phyloP scores from a whole-genome alignment of 352 stramenopile species.

The Blastocystis sp. region DNA sequence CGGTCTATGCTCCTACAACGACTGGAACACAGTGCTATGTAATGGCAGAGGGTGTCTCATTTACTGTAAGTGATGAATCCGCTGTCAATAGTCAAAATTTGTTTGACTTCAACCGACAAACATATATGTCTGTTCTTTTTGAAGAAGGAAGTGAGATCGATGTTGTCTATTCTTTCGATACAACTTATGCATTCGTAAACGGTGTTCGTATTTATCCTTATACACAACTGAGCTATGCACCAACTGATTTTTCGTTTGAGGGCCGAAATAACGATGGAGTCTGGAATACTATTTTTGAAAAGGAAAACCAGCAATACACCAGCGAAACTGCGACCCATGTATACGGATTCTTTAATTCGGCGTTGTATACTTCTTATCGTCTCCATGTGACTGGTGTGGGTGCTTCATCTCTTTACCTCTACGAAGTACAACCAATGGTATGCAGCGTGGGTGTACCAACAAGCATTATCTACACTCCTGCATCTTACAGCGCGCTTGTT shows the following conservation, averaged over 20 bases:
- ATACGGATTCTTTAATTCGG: conserved; percentile 10
- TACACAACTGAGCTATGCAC: background rate
- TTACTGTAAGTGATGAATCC: background rate
- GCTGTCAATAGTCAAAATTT: background rate
- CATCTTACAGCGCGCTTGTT: background rate
- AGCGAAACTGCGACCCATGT: background rate
- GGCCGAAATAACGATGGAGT: background rate
- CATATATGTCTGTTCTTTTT: background rate
- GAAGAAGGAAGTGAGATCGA: background rate
- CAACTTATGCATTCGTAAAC: background rate
- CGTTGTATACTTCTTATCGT: background rate
- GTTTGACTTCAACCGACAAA: background rate
- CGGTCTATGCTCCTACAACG: background rate
- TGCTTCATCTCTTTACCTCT: background rate
- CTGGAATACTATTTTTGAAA: background rate
- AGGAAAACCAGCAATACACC: background rate
- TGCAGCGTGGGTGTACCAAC: background rate
- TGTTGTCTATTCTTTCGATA: background rate
- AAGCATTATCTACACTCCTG: background rate
- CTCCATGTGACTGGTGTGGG: background rate
- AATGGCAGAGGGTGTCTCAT: background rate
- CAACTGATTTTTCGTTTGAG: background rate
- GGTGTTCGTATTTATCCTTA: background rate
- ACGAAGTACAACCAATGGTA: background rate
- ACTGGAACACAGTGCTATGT: background rate